Evolutionary conservation across 2,329 filamentous ascomycete species (phyloP).

Genomic region (Tolypocladium album): DNA sequence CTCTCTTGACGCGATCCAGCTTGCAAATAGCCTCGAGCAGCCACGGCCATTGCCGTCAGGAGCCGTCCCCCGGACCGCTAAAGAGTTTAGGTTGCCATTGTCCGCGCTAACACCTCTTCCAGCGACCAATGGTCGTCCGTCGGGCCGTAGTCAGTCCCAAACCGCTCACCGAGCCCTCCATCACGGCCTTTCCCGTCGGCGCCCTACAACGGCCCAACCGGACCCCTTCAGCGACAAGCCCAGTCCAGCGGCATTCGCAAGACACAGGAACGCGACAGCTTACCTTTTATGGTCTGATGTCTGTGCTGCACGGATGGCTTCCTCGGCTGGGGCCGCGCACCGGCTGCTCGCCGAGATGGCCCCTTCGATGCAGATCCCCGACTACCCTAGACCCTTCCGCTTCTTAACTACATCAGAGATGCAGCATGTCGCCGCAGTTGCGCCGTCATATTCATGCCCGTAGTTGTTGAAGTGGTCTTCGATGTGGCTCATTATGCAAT

Average conservation of each 20-base stretch:
- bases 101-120: neutral
- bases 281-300: neutral
- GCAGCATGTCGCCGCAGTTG: neutral
- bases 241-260: neutral
- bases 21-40: neutral
- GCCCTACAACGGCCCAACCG: no score
- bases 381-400: neutral
- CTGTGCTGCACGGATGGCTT: neutral
- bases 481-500: no score
- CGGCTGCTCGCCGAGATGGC: neutral
- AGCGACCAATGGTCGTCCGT: neutral
- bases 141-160: neutral
- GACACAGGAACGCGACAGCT: neutral
- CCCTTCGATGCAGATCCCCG: neutral
- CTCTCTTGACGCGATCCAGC: neutral
- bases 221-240: neutral
- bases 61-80: neutral
- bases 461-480: no score
- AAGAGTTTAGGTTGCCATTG: neutral
- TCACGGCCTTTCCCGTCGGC: no score
- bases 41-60: neutral
- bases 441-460: neutral
- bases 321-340: neutral
- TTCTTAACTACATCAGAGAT: neutral
- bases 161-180: neutral